These are phyloP conservation scores for Solanum neorickii DNA, from an alignment of 257 asterid genomes.

Conservation along the genomic window DNA sequence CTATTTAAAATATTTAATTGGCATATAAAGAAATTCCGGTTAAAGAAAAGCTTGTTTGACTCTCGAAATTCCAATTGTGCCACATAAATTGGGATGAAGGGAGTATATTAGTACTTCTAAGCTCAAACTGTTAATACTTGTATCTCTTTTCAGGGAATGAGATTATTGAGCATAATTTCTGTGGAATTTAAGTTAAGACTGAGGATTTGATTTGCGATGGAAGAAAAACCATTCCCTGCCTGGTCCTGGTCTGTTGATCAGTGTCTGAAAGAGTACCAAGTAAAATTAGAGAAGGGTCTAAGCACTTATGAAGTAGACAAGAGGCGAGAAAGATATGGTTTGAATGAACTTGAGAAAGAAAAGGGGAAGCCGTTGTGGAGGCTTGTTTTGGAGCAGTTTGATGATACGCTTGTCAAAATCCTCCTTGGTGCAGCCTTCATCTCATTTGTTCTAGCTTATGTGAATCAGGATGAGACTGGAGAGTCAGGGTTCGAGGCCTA, in stretches of 20 bases:
- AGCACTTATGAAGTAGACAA: constrained; percentile 48
- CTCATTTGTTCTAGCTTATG: constrained; percentile 55
- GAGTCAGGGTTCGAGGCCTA: constrained; percentile 42
- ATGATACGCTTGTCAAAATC: constrained; percentile 67
- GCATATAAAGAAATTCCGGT: not conserved
- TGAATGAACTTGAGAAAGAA: constrained; percentile 69
- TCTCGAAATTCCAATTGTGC: not conserved
- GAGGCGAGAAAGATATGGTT: constrained; percentile 45
- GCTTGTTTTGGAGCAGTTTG: constrained; percentile 66
- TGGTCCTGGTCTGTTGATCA: constrained; percentile 72
- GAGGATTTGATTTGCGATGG: not conserved
- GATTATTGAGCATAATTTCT: constrained; percentile 9
- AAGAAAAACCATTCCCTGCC: constrained; percentile 44
- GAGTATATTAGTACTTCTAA: not conserved
- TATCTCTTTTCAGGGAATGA: constrained; percentile 12
- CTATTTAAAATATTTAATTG: not conserved
- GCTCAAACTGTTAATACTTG: not conserved
- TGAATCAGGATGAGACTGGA: constrained; percentile 34
- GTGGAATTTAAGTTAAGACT: constrained; percentile 4
- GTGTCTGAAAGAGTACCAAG: constrained; percentile 54
- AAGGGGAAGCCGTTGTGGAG: constrained; percentile 65
- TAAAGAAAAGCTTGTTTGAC: not conserved
- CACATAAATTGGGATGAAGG: not conserved
- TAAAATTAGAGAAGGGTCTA: constrained; percentile 61
- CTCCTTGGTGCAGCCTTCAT: constrained; percentile 63